phyloP scores from a whole-genome alignment of 257 asterid species.

The Handroanthus guayacan region DNA sequence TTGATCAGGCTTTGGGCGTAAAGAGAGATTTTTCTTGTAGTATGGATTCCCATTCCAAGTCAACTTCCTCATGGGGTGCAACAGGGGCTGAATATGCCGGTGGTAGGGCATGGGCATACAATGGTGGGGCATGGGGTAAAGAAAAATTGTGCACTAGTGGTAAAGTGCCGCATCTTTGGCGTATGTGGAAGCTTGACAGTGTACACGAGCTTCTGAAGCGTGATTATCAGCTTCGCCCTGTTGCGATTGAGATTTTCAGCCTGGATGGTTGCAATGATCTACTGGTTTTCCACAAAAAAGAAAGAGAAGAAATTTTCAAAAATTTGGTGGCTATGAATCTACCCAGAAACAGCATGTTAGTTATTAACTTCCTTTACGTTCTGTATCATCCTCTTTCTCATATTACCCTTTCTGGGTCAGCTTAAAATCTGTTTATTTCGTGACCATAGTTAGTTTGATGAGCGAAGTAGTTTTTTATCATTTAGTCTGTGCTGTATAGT shows the following conservation, averaged over 20 bases:
- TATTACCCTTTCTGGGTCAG: constrained; percentile 4
- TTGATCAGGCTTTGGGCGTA: constrained; percentile 99
- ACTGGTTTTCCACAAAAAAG: constrained; percentile 95
- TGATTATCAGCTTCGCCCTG: constrained; percentile 98
- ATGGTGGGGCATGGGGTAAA: constrained; percentile 99
- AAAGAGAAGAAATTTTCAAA: constrained; percentile 95
- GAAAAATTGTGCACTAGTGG: constrained; percentile 80
- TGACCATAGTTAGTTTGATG: background rate
- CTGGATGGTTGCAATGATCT: constrained; percentile 99
- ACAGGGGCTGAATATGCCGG: constrained; percentile 72
- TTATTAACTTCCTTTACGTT: constrained; percentile 35
- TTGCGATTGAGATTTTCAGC: constrained; percentile 97
- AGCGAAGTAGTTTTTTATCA: constrained; percentile 2
- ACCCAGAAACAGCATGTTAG: constrained; percentile 98
- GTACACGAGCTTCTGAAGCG: constrained; percentile 98
- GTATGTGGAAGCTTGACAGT: constrained; percentile 97
- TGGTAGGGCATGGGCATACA: constrained; percentile 99
- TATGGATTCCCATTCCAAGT: constrained; percentile 85
- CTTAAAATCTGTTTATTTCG: background rate
- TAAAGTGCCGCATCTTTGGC: constrained; percentile 95
- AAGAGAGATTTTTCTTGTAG: constrained; percentile 86
- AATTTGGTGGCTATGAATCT: constrained; percentile 96
- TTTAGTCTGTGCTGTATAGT: constrained; percentile 4
- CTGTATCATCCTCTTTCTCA: constrained; percentile 16
- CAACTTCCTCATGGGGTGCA: constrained; percentile 86